Percentiles rank a stretch among this genome's conserved stretches.
phyloP scores from a whole-genome alignment of 148 eudicot species.

The Rhododendron molle region DNA sequence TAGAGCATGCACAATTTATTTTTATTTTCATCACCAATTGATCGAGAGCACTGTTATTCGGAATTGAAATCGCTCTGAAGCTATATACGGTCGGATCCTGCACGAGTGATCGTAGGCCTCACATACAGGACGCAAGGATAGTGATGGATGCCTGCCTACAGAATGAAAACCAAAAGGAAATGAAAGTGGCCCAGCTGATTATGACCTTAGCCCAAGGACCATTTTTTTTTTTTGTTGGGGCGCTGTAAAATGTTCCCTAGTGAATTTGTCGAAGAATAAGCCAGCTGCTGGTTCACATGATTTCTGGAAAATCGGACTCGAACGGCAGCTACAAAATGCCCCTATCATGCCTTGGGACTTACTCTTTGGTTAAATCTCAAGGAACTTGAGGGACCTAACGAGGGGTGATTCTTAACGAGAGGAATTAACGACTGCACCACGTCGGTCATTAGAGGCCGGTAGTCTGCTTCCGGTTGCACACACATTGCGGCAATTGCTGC shows the following conservation, averaged over 20 bases:
- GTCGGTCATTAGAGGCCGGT: constrained; percentile 84
- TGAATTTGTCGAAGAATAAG: not conserved
- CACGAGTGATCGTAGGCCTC: not conserved
- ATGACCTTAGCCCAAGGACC: constrained; percentile 1
- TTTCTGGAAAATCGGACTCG: not conserved
- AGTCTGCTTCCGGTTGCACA: constrained; percentile 83
- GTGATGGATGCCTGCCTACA: not conserved
- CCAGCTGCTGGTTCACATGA: not conserved
- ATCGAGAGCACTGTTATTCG: not conserved
- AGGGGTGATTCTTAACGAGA: constrained; percentile 51
- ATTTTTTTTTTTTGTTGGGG: not conserved
- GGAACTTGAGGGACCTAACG: constrained; percentile 35
- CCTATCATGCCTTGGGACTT: constrained; percentile 38
- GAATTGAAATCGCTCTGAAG: not conserved
- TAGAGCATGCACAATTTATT: not conserved
- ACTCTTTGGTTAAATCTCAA: constrained; percentile 35
- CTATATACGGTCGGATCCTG: not conserved
- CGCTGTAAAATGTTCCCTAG: not conserved
- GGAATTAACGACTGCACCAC: constrained; percentile 85
- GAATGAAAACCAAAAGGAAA: not conserved
- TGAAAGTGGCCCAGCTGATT: constrained; percentile 1
- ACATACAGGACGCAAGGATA: not conserved
- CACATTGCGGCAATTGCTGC: constrained; percentile 94
- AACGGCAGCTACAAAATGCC: constrained; percentile 1
- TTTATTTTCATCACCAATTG: not conserved